Evolutionary conservation across 2,329 filamentous ascomycete species (phyloP).

Genomic region (Apiospora pterosperma): DNA sequence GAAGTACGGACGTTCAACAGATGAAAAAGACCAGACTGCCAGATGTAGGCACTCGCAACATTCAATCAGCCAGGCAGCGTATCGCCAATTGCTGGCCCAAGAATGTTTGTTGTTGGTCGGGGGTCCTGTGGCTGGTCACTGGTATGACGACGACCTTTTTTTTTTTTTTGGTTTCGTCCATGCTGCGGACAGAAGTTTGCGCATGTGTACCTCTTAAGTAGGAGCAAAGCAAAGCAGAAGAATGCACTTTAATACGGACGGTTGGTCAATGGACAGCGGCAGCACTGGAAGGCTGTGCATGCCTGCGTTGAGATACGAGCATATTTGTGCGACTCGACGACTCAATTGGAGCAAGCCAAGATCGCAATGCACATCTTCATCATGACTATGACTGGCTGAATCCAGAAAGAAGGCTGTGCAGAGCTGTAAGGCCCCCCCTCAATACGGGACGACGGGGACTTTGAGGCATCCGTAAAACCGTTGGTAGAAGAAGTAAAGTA

Average conservation of each 20-base stretch:
- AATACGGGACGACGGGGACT: background rate
- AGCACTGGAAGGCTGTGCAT: background rate
- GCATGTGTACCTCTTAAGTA: no score
- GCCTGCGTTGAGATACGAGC: background rate
- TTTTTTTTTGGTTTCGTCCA: background rate
- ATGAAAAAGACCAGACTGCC: no score
- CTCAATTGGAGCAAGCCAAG: background rate
- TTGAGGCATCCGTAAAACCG: background rate
- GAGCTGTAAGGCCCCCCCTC: background rate
- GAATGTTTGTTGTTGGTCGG: background rate
- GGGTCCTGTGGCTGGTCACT: background rate
- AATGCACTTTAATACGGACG: background rate
- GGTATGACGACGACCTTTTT: background rate
- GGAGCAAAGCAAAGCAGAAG: background rate
- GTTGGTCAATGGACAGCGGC: background rate
- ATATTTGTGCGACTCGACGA: background rate
- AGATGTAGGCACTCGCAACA: background rate
- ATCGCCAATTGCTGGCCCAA: background rate
- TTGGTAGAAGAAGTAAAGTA: no score
- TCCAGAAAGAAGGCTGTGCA: slow-evolving; percentile 1
- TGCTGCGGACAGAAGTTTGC: background rate
- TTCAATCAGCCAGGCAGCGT: background rate
- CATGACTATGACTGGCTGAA: background rate
- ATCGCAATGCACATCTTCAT: background rate
- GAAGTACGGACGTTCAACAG: no score